Conservation (phyloP, 1,139 yeast species). For the Nakaseomyces delphensis region DNA sequence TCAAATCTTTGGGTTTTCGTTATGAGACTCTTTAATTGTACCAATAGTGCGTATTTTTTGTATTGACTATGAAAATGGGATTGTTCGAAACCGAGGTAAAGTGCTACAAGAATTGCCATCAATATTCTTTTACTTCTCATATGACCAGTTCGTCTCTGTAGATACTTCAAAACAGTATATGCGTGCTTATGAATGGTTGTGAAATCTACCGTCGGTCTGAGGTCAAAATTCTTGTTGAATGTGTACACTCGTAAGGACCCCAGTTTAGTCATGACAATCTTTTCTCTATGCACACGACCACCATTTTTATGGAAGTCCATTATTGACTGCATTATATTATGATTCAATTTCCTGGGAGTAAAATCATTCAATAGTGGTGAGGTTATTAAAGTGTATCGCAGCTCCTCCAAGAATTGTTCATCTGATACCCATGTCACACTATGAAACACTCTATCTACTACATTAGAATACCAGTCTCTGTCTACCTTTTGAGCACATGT, state of each 20-base stretch:
- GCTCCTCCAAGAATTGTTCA: slow-evolving; percentile 3
- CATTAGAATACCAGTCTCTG: background rate
- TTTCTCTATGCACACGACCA: background rate
- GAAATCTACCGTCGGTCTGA: background rate
- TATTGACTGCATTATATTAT: background rate
- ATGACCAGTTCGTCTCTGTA: background rate
- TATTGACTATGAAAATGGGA: slow-evolving; percentile 5
- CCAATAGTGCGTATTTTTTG: background rate
- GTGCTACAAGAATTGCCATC: background rate
- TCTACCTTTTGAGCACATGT: background rate
- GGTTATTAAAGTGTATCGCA: slow-evolving; percentile 1
- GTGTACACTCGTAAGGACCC: background rate
- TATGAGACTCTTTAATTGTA: background rate
- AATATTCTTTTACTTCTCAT: background rate
- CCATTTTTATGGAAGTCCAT: slow-evolving; percentile 2
- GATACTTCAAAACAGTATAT: background rate
- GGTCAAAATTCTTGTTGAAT: background rate
- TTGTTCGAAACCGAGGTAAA: slow-evolving; percentile 1
- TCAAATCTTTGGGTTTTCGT: slow-evolving; percentile 1
- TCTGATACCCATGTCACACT: slow-evolving; percentile 4
- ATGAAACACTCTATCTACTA: background rate
- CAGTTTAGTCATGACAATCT: background rate
- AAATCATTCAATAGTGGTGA: slow-evolving; percentile 3
- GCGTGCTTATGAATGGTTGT: background rate
- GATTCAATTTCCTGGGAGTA: background rate